Base-by-base conservation (phyloP, 176 grass and related monocot species). In the Oryza glumipatula region DNA sequence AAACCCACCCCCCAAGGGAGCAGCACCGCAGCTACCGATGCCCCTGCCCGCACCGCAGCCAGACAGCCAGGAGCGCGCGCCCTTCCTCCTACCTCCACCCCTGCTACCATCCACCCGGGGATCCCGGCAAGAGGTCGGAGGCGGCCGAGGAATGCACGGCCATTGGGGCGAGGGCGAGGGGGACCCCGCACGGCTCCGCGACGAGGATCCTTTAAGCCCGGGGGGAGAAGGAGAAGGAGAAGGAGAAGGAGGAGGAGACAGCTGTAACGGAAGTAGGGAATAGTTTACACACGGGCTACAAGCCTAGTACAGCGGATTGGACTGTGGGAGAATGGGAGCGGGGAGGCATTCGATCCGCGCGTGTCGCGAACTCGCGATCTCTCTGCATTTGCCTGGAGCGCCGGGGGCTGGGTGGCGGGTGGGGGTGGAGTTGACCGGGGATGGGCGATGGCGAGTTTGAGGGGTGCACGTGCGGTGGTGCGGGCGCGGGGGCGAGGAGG, bases 401-500 rank as follows among this genome's bases (percentile, higher is more conserved):
- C 16, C 88, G 28, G 83, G 65, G 60, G 39, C 79, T 58, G 80
- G 80, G 67, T 0, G 35, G 35, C 35, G 35, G 35, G 38, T 39
- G 38, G 16, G 16, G 36, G 36, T 38, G 36, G 63, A 11, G 88
- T 90, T 90, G 88, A 90, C 83, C 83, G 73, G 73, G 38, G 6
- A 14, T 5, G 0, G 14, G 49, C 14, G 13, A 52, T 52, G 49
- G 67, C 33, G 45, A 90, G 88, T 86, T 82, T 68, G 88, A 41
- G 83, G 88, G 45, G 45, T 67, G 78, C 83, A 90, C 83, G 88
- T 82, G 86, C 60, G 32, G 56, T n/a, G 30, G 56, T 22, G 38
- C 13, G 46, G 43, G 1, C 9, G 36, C 36, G 36, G 35, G 35
- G 35, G 33, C 33, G 33, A 35, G 33, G 35, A 36, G 4, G 5